Conservation (phyloP, 2,329 filamentous ascomycete species). For the Zymoseptoria ardabiliae region DNA sequence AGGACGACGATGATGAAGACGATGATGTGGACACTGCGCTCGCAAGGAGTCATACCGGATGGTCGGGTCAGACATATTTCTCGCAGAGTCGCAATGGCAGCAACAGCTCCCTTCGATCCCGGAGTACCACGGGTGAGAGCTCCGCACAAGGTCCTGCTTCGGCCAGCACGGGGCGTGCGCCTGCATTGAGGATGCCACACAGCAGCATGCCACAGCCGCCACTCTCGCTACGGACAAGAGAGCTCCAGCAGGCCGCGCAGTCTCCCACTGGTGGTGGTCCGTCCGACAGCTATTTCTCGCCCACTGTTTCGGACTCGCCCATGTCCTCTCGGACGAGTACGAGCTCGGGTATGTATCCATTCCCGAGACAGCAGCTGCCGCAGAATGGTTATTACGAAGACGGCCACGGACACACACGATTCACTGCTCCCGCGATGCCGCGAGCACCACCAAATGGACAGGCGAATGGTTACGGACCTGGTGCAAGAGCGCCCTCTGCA, state of each 20-base stretch:
- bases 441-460: constrained; percentile 59
- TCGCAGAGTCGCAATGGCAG: constrained; percentile 18
- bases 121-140: constrained; percentile 19
- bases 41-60: constrained; percentile 16
- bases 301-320: constrained; percentile 64
- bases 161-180: constrained; percentile 39
- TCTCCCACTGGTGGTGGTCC: constrained; percentile 57
- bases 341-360: constrained; percentile 65
- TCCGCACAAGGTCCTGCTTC: constrained; percentile 1
- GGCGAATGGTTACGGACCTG: constrained; percentile 56
- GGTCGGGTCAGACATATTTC: constrained; percentile 10
- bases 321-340: constrained; percentile 59
- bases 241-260: constrained; percentile 38
- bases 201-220: constrained; percentile 42
- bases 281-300: constrained; percentile 88
- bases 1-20: constrained; percentile 49
- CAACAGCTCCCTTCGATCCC: constrained; percentile 17
- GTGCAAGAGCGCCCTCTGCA: constrained; percentile 48
- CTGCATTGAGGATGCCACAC: constrained; percentile 66
- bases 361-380: constrained; percentile 66
- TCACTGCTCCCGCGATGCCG: constrained; percentile 81
- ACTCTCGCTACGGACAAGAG: constrained; percentile 64
- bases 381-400: constrained; percentile 59
- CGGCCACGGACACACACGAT: constrained; percentile 57
- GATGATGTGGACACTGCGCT: constrained; percentile 33